Conservation (phyloP, 116 monocot species). For the Iris pallida region DNA sequence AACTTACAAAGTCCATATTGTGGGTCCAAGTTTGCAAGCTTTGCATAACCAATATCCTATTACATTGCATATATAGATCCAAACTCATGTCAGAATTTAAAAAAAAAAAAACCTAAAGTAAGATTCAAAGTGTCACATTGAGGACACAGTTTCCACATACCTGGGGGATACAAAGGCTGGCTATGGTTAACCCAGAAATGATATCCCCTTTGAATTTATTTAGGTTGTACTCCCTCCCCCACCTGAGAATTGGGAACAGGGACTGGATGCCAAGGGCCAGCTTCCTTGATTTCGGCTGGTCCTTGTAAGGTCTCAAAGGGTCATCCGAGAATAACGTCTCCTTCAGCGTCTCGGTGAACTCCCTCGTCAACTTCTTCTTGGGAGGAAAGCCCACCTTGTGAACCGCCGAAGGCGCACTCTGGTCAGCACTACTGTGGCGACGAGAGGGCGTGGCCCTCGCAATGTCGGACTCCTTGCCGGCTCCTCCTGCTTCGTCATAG, state of each 20-base stretch:
- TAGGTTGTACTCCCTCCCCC: slow-evolving; percentile 50
- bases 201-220: slow-evolving; percentile 56
- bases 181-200: slow-evolving; percentile 63
- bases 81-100: not conserved
- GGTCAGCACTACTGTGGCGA: not conserved
- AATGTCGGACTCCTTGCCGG: slow-evolving; percentile 3
- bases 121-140: not conserved
- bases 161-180: slow-evolving; percentile 70
- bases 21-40: slow-evolving; percentile 60
- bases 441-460: not conserved
- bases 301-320: slow-evolving; percentile 41
- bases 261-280: slow-evolving; percentile 30
- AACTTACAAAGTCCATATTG: slow-evolving; percentile 71
- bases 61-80: not conserved
- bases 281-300: slow-evolving; percentile 35
- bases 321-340: slow-evolving; percentile 54
- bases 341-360: slow-evolving; percentile 28
- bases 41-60: slow-evolving; percentile 73
- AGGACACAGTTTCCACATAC: slow-evolving; percentile 17
- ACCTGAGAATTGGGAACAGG: slow-evolving; percentile 53
- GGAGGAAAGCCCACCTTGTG: slow-evolving; percentile 43
- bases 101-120: not conserved
- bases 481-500: not conserved
- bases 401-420: slow-evolving; percentile 18
- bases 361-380: slow-evolving; percentile 18